Base-by-base conservation (phyloP, 2,329 filamentous ascomycete species). In the Monosporascus sp. region DNA sequence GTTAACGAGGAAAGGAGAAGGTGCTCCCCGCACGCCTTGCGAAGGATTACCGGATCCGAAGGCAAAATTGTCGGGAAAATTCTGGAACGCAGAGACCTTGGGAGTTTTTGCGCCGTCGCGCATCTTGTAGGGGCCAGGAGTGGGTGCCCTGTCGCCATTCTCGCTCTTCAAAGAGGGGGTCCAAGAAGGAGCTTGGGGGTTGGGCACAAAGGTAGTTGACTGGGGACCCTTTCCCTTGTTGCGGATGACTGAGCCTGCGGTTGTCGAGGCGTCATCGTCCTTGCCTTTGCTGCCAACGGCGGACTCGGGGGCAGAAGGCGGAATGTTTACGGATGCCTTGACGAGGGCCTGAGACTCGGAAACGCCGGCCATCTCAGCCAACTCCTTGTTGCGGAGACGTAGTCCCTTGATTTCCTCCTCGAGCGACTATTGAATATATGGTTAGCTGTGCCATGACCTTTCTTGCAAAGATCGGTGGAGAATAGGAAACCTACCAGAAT, bases 141-240 rank as follows among this genome's bases (percentile, higher is more conserved):
- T 27, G 14, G 20, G 6, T n/a, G 24, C 7, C 24, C 11, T 22
- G 11, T 22, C 26, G 6, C 17, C 38, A 3, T 41, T 41, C 7
- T 41, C 38, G 19, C 19, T 41, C 38, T 41, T 41, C 38, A n/a
- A 11, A 41, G 26, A 7, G 9, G 60, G 61, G 34, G 56, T 49
- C 62, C 62, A 65, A 24, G 50, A 50, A 7, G 59, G 59, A 6
- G 63, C 63, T 26, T 60, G 20, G 7, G 63, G 63, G 40, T 65
- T 63, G 5, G 63, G 62, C 11, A 52, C 37, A 49, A 62, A 63
- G 27, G 34, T 17, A 16, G 11, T 14, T 20, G n/a, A 14, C n/a
- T 19, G 19, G 3, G 24, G 24, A 24, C 20, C 14, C 14, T 27
- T 46, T 24, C 17, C 24, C 43, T 46, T 51, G 31, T 38, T 24